Evolutionary conservation across 1,284 basidiomycete genomes (phyloP), one percentile per base, ranked within the genome.

Genomic region (Ceratobasidium sp.): DNA sequence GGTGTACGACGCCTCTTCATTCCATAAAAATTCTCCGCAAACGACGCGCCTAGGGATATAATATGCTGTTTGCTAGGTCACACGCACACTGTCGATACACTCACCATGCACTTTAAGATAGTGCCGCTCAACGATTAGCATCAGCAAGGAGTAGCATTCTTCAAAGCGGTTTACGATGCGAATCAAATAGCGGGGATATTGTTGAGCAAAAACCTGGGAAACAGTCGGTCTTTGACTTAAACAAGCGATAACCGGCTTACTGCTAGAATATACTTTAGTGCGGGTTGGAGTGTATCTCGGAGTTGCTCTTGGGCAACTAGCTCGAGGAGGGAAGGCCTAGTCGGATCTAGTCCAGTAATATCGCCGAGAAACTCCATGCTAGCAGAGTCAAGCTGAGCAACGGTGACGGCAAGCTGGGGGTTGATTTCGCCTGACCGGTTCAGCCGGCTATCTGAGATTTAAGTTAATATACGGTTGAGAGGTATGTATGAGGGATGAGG

Each of bases 301-400:
- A 99, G 90, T 84, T 99, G 97, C 80, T 98, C 96, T 84, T 99
- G 96, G 0, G 97, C 97, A 35, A 98, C 88, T 3, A 99, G 90
- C 85, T 99, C 98, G 82, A 99, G 99, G 62, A 99, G 88, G 12
- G 96, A 97, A 0, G 98, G 98, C 78, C 94, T 92, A 67, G 92
- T 85, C 16, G 92, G 89, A 82, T 94, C 92, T 7, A 88, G 88
- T 44, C 92, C 92, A 3, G 78, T 73, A 0, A 90, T 86, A 81
- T 92, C 91, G 80, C 91, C 92, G 84, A 92, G 92, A 87, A 95
- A 95, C 83, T 95, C 92, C 94, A 96, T 96, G 59, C 33, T 59
- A 8, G 65, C n/a, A 30, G 74, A 23, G 20, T 20, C 14, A 30
- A 6, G 30, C 10, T 41, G 41, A 46, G 62, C 60, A 64, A 33